phyloP scores from a whole-genome alignment of 345 rosid species.

The Ceriops zippeliana region DNA sequence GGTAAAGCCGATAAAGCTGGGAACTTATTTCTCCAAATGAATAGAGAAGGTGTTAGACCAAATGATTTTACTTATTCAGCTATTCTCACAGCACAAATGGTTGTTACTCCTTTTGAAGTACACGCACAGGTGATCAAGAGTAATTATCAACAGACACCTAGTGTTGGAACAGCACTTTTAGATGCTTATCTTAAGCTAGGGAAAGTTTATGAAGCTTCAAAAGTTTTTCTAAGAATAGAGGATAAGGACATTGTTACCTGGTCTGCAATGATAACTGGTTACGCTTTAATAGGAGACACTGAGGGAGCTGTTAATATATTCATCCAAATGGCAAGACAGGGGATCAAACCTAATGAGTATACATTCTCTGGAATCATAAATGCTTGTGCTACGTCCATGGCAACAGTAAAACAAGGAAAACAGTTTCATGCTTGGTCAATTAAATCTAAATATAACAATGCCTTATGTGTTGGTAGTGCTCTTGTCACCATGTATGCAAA shows the following conservation, averaged over 20 bases:
- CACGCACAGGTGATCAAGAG: slow-evolving; percentile 74
- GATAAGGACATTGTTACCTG: slow-evolving; percentile 84
- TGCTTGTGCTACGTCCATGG: slow-evolving; percentile 63
- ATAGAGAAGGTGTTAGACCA: slow-evolving; percentile 57
- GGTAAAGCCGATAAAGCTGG: slow-evolving; percentile 48
- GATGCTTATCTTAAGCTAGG: slow-evolving; percentile 74
- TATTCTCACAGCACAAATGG: slow-evolving; percentile 60
- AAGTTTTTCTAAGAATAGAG: slow-evolving; percentile 46
- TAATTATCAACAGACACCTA: slow-evolving; percentile 46
- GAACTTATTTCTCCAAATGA: slow-evolving; percentile 54
- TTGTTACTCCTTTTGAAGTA: slow-evolving; percentile 50
- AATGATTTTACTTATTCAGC: slow-evolving; percentile 77
- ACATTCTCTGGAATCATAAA: slow-evolving; percentile 74
- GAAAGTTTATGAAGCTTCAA: slow-evolving; percentile 50
- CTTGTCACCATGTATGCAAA: slow-evolving; percentile 85
- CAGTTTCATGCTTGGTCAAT: slow-evolving; percentile 72
- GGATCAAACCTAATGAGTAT: slow-evolving; percentile 67
- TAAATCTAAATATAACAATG: slow-evolving; percentile 49
- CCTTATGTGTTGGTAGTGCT: slow-evolving; percentile 73
- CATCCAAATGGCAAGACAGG: slow-evolving; percentile 43
- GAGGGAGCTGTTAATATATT: slow-evolving; percentile 59
- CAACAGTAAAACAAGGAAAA: slow-evolving; percentile 73
- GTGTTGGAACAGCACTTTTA: slow-evolving; percentile 79
- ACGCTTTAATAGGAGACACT: slow-evolving; percentile 65
- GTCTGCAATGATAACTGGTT: slow-evolving; percentile 86